Percentiles rank a stretch among this genome's conserved stretches.
Conservation (phyloP, 116 monocot species). For the Dioscorea cayenensis region DNA sequence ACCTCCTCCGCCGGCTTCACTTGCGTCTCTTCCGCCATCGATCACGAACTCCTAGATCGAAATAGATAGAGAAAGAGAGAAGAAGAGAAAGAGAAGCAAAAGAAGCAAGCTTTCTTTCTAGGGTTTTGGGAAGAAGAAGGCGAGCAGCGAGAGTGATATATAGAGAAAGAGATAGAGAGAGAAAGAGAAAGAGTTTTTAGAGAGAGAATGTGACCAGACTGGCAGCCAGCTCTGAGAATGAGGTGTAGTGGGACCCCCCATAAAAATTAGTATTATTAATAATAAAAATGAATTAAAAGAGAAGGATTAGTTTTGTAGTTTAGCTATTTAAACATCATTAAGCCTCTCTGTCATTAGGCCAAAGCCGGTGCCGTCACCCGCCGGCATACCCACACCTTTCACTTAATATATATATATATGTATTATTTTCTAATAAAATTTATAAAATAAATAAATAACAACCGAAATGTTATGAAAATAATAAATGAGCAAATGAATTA, state of each 20-base stretch:
- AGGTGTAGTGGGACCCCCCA: too few relatives aligned
- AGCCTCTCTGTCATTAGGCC: too few relatives aligned
- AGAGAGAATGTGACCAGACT: neutral
- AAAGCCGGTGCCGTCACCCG: too few relatives aligned
- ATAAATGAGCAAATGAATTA: too few relatives aligned
- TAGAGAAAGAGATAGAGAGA: neutral
- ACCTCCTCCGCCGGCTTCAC: neutral
- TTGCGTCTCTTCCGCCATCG: conserved; percentile 11
- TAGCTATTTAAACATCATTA: neutral
- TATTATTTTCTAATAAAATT: too few relatives aligned
- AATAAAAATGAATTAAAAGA: neutral
- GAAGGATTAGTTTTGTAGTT: neutral
- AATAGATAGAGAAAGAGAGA: too few relatives aligned
- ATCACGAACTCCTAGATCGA: neutral
- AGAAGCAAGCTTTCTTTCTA: neutral
- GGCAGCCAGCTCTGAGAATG: neutral
- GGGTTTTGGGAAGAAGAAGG: neutral
- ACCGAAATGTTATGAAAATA: too few relatives aligned
- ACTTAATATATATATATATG: too few relatives aligned
- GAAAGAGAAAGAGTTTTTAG: neutral
- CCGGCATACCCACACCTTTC: too few relatives aligned
- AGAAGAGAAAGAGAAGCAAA: neutral
- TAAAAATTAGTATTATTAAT: too few relatives aligned
- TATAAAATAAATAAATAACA: too few relatives aligned
- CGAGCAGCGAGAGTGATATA: neutral